Evolutionary conservation across 768 basidiomycete genomes (phyloP), one percentile per base, ranked within the genome.

Genomic region (Brasilioporus rufonigricans): DNA sequence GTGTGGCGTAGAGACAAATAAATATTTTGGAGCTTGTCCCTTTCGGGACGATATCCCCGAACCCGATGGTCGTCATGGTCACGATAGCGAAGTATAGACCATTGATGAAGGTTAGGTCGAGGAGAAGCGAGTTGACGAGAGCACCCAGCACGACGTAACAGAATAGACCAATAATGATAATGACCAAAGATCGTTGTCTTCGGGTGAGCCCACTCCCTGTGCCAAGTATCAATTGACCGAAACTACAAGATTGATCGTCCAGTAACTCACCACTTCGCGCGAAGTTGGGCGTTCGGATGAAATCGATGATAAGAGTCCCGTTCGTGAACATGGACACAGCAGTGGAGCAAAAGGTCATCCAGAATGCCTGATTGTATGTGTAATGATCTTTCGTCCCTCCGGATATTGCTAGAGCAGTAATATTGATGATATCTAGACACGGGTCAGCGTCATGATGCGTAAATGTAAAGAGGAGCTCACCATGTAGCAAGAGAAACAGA

Each of bases 321-420:
- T 89, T 93, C 13, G 83, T 85, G 47, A 84, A 68, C 2, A 80
- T 70, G 0, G 88, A 87, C 1, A 79, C 80, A 6, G 84, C 73
- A 0, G 89, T 93, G 0, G 87, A 88, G 62, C 87, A 89, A 13
- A 91, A 73, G 3, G 85, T 87, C 68, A 86, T 79, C 91, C 91
- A 93, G 64, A 84, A 91, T 0, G 87, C 72, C 62, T 84, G 78
- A 0, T 78, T 84, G 55, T 84, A 89, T 0, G 84, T 85, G 69
- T 89, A 90, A 0, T 82, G 86, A 53, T 86, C 85, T 56, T 82
- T 71, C 48, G 77, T 68, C 0, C 84, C 72, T n/a, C 84, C 87
- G 49, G 92, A 92, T 1, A 77, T 62, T 4, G 73, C 78, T 13
- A 91, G 76, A 21, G 78, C 73, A 29, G 75, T 63, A 29, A 87